Percentiles rank a stretch among this genome's conserved stretches.
phyloP scores from a whole-genome alignment of 2,329 filamentous ascomycete genomes.

The Raffaelea ambrosiae region DNA sequence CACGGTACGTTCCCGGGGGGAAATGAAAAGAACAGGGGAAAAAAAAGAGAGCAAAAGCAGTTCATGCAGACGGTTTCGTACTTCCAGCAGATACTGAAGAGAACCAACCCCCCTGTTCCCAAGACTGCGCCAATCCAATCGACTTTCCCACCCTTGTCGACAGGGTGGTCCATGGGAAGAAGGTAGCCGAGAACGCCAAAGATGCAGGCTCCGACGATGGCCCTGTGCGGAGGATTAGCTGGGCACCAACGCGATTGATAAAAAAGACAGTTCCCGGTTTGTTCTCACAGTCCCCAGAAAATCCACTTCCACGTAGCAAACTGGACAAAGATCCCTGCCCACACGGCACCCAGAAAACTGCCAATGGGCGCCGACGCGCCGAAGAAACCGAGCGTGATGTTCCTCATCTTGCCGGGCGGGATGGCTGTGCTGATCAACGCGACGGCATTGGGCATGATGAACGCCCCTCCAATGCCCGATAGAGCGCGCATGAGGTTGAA shows the following conservation, averaged over 20 bases:
- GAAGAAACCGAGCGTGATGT: slow-evolving; percentile 49
- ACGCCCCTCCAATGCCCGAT: slow-evolving; percentile 54
- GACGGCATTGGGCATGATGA: slow-evolving; percentile 55
- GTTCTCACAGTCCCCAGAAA: slow-evolving; percentile 21
- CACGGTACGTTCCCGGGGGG: too few relatives aligned
- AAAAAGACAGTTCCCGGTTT: too few relatives aligned
- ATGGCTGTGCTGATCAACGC: slow-evolving; percentile 53
- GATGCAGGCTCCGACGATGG: slow-evolving; percentile 11
- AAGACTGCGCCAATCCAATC: slow-evolving; percentile 10
- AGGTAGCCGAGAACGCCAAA: too few relatives aligned
- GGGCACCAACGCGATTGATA: too few relatives aligned
- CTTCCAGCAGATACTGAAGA: slow-evolving; percentile 16
- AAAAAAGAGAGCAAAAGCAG: too few relatives aligned
- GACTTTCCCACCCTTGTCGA: too few relatives aligned
- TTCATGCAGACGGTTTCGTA: too few relatives aligned
- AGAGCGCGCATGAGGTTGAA: slow-evolving; percentile 39
- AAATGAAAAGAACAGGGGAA: too few relatives aligned
- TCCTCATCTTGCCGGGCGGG: slow-evolving; percentile 46
- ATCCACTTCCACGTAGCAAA: slow-evolving; percentile 29
- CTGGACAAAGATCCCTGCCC: slow-evolving; percentile 22
- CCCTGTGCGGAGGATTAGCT: too few relatives aligned
- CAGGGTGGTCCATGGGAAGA: background rate
- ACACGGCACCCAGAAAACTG: slow-evolving; percentile 24
- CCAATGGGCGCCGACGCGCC: slow-evolving; percentile 38
- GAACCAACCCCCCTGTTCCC: slow-evolving; percentile 10